Percentiles rank a stretch among this genome's conserved stretches.
phyloP scores from a whole-genome alignment of 306 rosid genomes.

The Hippophae rhamnoides region DNA sequence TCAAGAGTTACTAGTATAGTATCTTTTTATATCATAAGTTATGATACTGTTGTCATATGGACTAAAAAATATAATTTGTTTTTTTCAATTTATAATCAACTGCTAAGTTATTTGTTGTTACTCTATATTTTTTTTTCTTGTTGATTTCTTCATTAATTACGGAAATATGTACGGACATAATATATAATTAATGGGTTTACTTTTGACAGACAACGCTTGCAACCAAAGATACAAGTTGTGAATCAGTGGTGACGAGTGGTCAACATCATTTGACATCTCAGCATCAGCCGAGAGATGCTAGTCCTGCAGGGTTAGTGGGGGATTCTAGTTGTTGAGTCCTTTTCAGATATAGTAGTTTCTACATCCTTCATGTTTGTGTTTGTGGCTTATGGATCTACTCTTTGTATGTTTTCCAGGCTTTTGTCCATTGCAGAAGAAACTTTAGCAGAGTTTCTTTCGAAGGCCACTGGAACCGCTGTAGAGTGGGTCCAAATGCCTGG shows the following conservation, averaged over 20 bases:
- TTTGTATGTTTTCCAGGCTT: constrained; percentile 53
- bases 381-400: constrained; percentile 33
- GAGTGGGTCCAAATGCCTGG: constrained; percentile 99
- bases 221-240: constrained; percentile 93
- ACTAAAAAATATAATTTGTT: too few relatives aligned
- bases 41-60: too few relatives aligned
- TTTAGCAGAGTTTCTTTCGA: constrained; percentile 99
- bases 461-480: constrained; percentile 99
- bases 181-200: not conserved
- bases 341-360: constrained; percentile 33
- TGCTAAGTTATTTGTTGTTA: too few relatives aligned
- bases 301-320: constrained; percentile 99
- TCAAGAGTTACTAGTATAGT: too few relatives aligned
- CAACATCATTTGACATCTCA: constrained; percentile 82
- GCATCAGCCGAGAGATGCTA: constrained; percentile 98
- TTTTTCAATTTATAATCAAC: too few relatives aligned
- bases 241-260: constrained; percentile 91
- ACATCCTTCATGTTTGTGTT: constrained; percentile 18
- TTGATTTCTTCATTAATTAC: not conserved
- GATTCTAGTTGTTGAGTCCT: constrained; percentile 39
- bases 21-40: too few relatives aligned
- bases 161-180: constrained; percentile 10
- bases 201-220: constrained; percentile 60
- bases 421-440: constrained; percentile 99
- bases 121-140: not conserved